phyloP scores from a whole-genome alignment of 805 yeast species.

The Myxozyma mucilagina region DNA sequence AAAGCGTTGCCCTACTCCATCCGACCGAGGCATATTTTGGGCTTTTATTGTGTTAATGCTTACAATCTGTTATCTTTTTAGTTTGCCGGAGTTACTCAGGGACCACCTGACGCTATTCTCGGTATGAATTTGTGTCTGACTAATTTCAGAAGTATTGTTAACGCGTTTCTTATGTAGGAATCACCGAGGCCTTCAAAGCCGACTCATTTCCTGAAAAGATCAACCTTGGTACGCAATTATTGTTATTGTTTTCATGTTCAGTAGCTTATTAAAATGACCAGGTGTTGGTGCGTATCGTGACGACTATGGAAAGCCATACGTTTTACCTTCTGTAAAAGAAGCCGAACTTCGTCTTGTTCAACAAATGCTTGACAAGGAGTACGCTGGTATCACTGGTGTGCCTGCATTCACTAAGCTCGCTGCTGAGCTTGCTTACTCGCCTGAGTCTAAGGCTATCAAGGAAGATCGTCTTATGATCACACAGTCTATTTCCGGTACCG shows the following conservation, averaged over 20 bases:
- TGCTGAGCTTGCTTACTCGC: conserved; percentile 68
- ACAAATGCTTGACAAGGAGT: conserved; percentile 69
- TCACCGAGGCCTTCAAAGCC: conserved; percentile 68
- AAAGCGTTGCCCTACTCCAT: neutral
- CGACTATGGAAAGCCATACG: conserved; percentile 82
- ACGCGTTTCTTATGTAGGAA: conserved; percentile 49
- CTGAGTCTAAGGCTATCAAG: conserved; percentile 56
- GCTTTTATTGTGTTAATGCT: neutral
- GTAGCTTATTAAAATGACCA: neutral
- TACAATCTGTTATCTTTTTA: neutral
- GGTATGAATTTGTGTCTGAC: conserved; percentile 28
- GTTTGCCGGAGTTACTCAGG: conserved; percentile 47
- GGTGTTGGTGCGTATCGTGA: conserved; percentile 91
- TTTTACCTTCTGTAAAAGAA: conserved; percentile 66
- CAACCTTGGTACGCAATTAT: conserved; percentile 51
- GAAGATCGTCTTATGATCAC: conserved; percentile 73
- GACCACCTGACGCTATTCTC: conserved; percentile 83
- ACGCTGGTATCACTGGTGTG: conserved; percentile 82
- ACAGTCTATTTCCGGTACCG: conserved; percentile 94
- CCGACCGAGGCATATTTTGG: neutral
- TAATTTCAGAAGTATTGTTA: neutral
- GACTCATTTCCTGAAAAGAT: conserved; percentile 55
- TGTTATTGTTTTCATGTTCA: neutral
- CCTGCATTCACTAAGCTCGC: conserved; percentile 66
- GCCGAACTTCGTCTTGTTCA: conserved; percentile 59